A percentile compares a stretch with the other conserved stretches of the same genome.
phyloP scores from a whole-genome alignment of 495 filamentous ascomycete species.

The Pseudoneurospora amorphoporcata region DNA sequence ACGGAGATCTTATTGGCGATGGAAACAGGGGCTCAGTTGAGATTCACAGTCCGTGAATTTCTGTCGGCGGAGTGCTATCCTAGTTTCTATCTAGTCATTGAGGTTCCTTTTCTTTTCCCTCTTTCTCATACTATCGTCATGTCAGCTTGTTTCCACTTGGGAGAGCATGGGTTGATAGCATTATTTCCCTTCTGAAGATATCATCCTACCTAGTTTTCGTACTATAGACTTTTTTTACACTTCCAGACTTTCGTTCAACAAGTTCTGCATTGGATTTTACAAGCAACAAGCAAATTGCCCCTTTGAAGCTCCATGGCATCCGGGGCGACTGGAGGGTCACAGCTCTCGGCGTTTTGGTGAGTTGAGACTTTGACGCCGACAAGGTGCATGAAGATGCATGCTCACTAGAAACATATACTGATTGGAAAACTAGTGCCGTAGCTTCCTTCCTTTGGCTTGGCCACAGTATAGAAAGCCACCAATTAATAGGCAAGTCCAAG shows the following conservation, averaged over 20 bases:
- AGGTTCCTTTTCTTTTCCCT: neutral
- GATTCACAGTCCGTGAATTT: neutral
- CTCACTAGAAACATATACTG: neutral
- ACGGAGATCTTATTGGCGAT: neutral
- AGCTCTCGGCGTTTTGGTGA: constrained; percentile 33
- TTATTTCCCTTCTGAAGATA: neutral
- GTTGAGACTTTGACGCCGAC: neutral
- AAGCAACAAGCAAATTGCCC: neutral
- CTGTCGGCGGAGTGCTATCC: neutral
- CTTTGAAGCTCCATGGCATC: constrained; percentile 3
- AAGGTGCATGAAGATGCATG: neutral
- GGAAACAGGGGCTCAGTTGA: neutral
- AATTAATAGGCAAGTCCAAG: constrained; percentile 27
- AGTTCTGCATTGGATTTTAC: neutral
- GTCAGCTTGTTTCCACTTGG: neutral
- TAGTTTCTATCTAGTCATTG: neutral
- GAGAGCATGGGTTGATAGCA: neutral
- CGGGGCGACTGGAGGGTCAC: constrained; percentile 26
- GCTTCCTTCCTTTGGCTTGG: constrained; percentile 36
- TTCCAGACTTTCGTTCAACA: neutral
- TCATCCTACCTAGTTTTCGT: neutral
- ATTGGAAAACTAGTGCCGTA: constrained; percentile 23
- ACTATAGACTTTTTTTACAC: neutral
- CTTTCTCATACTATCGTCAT: neutral
- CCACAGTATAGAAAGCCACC: constrained; percentile 32